Base-by-base conservation (phyloP, 2,329 filamentous ascomycete genomes). In the Stagonosporopsis cucurbitacearum region DNA sequence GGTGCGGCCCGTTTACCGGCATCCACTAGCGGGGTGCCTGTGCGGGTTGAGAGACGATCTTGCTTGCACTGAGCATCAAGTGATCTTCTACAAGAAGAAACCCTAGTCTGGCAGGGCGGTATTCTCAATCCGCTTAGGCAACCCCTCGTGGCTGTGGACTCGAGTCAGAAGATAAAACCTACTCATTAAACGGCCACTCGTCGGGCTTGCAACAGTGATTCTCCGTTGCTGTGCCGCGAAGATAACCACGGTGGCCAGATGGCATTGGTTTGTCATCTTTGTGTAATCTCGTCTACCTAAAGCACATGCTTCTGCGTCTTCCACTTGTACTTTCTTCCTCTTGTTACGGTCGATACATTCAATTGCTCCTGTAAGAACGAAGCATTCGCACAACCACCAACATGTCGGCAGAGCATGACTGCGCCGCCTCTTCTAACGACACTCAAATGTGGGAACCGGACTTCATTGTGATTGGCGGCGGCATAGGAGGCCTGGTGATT, bases 391-490 rank as follows among this genome's bases (percentile, higher is more conserved):
- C 35, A 37, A 37, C 35, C 23, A 42, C 20, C 39, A 42, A 26
- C n/a, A 42, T 26, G 39, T 37, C n/a, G 35, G 35, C 35, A 42
- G n/a, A 25, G 22, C 22, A 26, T 26, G 22, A 42, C 39, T 7
- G 13, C 40, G 50, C 35, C 30, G 33, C 33, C 12, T 11, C 25
- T 33, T 33, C 44, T 25, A 25, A 45, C 11, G 22, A 4, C 46
- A 12, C 20, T 35, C 59, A 15, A 43, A 62, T 13, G 8, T 9
- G 15, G 11, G n/a, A 35, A 2, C 19, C 32, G 9, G 30, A 46
- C 22, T 35, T 23, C 30, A 36, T 46, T 26, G 20, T 36, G 11
- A 48, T 66, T 7, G 64, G 64, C 6, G 61, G 63, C 11, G 64
- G 63, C 2, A 62, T 52, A 2, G 59, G 50, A 1, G 63, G 63